Percentiles rank a stretch among this genome's conserved stretches.
Conservation (phyloP, 1,139 yeast species). For the Kazachstania sp. region DNA sequence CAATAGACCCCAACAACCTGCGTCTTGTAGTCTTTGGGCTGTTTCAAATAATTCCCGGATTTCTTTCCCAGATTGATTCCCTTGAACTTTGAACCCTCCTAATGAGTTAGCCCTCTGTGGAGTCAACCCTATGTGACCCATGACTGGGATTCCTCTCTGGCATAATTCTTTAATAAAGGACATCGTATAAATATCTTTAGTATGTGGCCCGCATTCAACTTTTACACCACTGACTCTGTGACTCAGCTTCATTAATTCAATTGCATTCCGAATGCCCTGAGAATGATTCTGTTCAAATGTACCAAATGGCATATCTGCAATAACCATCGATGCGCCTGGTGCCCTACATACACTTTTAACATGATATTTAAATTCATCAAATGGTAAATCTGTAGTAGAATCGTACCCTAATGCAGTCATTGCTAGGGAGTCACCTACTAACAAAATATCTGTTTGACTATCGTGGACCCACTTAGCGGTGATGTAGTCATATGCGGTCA, state of each 20-base stretch:
- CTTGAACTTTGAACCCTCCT: conserved; percentile 89
- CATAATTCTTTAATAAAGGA: conserved; percentile 19
- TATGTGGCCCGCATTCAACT: conserved; percentile 76
- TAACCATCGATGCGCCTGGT: conserved; percentile 50
- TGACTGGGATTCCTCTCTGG: conserved; percentile 71
- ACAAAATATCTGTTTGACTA: conserved; percentile 59
- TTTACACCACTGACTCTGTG: conserved; percentile 71
- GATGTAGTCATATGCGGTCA: conserved; percentile 84
- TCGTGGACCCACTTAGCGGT: conserved; percentile 66
- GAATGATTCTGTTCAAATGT: conserved; percentile 58
- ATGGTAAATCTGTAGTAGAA: conserved; percentile 63
- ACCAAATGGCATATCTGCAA: conserved; percentile 92
- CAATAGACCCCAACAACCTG: conserved; percentile 72
- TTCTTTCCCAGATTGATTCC: conserved; percentile 42
- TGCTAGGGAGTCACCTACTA: conserved; percentile 88
- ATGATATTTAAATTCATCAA: conserved; percentile 67
- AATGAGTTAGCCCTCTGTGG: conserved; percentile 76
- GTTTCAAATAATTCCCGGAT: conserved; percentile 59
- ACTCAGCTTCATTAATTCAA: conserved; percentile 50
- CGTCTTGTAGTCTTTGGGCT: conserved; percentile 59
- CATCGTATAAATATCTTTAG: conserved; percentile 30
- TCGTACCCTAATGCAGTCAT: conserved; percentile 84
- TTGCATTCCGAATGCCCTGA: conserved; percentile 59
- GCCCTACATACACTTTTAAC: conserved; percentile 73
- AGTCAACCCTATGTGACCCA: conserved; percentile 88